phyloP scores from a whole-genome alignment of 2,329 filamentous ascomycete genomes.

The Colletotrichum sublineola region DNA sequence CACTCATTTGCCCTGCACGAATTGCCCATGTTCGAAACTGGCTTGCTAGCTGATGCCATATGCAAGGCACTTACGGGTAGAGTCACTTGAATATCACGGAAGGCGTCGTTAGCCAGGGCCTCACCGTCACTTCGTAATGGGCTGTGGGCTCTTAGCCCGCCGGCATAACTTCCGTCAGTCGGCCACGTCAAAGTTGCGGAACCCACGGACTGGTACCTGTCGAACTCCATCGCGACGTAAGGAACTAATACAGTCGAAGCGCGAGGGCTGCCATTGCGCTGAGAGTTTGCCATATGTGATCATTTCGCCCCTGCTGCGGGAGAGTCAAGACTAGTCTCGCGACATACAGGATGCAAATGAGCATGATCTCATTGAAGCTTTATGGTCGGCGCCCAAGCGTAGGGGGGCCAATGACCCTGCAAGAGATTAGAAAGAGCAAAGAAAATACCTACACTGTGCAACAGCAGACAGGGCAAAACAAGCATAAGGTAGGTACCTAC shows the following conservation, averaged over 20 bases:
- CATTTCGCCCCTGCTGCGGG: neutral
- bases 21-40: constrained; percentile 3
- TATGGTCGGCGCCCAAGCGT: neutral
- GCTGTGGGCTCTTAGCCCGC: constrained; percentile 15
- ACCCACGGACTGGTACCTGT: constrained; percentile 21
- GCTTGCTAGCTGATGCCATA: constrained; percentile 5
- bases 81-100: constrained; percentile 1
- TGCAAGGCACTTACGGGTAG: constrained; percentile 19
- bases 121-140: constrained; percentile 27
- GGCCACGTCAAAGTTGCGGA: constrained; percentile 24
- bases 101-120: constrained; percentile 16
- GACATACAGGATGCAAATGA: constrained; percentile 15
- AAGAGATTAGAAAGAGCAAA: constrained; percentile 4
- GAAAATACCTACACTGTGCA: neutral
- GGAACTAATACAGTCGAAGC: neutral
- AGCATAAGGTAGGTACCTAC: neutral
- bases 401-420: neutral
- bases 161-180: constrained; percentile 11
- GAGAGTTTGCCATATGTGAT: neutral
- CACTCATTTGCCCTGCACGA: constrained; percentile 5
- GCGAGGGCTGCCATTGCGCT: constrained; percentile 5
- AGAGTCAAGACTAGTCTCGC: neutral
- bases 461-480: neutral
- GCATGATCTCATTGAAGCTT: constrained; percentile 21
- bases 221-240: constrained; percentile 6